These are phyloP conservation scores for Xylariomycetidae sp. DNA, from an alignment of 2,329 filamentous ascomycete genomes.

Conservation along the genomic window DNA sequence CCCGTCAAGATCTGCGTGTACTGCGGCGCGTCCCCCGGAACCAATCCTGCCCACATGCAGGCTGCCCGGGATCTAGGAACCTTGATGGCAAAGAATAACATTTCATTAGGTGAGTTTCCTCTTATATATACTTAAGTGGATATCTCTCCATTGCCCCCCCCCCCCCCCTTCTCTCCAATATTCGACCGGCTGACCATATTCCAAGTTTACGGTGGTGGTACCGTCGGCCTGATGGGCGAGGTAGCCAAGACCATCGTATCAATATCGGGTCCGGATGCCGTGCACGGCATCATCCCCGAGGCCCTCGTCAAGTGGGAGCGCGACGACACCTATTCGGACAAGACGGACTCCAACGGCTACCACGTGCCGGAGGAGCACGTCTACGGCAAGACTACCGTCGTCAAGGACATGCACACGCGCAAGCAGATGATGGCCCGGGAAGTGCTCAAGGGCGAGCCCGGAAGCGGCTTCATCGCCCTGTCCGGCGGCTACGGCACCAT, in stretches of 20 bases:
- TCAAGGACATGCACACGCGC: slow-evolving; percentile 92
- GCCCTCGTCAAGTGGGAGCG: slow-evolving; percentile 78
- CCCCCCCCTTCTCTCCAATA: slow-evolving; percentile 6
- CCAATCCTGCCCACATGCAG: slow-evolving; percentile 68
- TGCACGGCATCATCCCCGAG: slow-evolving; percentile 91
- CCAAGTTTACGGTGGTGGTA: slow-evolving; percentile 88
- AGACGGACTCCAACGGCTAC: slow-evolving; percentile 43
- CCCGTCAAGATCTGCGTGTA: slow-evolving; percentile 81
- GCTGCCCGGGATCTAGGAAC: slow-evolving; percentile 72
- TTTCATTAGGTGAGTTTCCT: slow-evolving; percentile 64
- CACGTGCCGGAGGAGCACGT: slow-evolving; percentile 57
- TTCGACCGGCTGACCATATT: slow-evolving; percentile 1
- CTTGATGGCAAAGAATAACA: slow-evolving; percentile 70
- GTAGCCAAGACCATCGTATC: slow-evolving; percentile 80
- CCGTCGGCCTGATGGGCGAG: slow-evolving; percentile 92
- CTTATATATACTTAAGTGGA: no score
- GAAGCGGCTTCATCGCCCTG: slow-evolving; percentile 84
- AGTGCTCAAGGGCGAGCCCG: slow-evolving; percentile 75
- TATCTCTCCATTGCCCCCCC: background rate
- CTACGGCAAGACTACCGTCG: slow-evolving; percentile 83
- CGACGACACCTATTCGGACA: slow-evolving; percentile 49
- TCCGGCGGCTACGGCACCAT: slow-evolving; percentile 86
- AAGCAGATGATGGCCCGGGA: slow-evolving; percentile 92
- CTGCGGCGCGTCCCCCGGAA: slow-evolving; percentile 78
- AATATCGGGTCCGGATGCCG: slow-evolving; percentile 71